phyloP scores from a whole-genome alignment of 495 filamentous ascomycete species.

The Podospora pseudopauciseta region DNA sequence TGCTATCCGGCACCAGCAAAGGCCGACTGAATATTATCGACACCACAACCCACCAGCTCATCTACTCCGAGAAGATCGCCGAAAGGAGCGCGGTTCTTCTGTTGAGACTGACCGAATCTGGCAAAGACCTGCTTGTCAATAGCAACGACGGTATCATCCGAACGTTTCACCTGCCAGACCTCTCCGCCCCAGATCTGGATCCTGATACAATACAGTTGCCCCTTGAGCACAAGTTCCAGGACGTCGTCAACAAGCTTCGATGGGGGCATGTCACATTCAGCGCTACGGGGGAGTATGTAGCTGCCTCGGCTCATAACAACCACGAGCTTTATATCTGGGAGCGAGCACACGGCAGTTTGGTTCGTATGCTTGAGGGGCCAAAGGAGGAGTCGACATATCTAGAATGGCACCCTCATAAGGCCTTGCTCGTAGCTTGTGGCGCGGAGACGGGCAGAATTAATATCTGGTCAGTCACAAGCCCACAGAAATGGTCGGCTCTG shows the following conservation, averaged over 20 bases:
- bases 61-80: slow-evolving; percentile 82
- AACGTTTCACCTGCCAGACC: slow-evolving; percentile 65
- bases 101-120: slow-evolving; percentile 75
- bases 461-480: slow-evolving; percentile 87
- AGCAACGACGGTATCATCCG: slow-evolving; percentile 88
- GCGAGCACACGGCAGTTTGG: slow-evolving; percentile 83
- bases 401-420: slow-evolving; percentile 94
- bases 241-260: slow-evolving; percentile 86
- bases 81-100: slow-evolving; percentile 78
- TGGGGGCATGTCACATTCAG: slow-evolving; percentile 98
- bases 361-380: slow-evolving; percentile 92
- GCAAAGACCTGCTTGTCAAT: slow-evolving; percentile 82
- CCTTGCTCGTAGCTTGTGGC: slow-evolving; percentile 83
- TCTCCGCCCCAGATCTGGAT: slow-evolving; percentile 53
- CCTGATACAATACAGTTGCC: slow-evolving; percentile 75
- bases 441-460: slow-evolving; percentile 86
- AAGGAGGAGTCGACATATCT: slow-evolving; percentile 92
- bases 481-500: slow-evolving; percentile 93
- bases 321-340: slow-evolving; percentile 99
- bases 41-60: slow-evolving; percentile 67
- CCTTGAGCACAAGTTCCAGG: slow-evolving; percentile 96
- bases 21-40: slow-evolving; percentile 95
- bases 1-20: slow-evolving; percentile 87
- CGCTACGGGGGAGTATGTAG: slow-evolving; percentile 86
- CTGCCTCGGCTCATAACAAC: slow-evolving; percentile 92